Conservation (phyloP, 768 basidiomycete genomes). For the Filobasidium wieringae region DNA sequence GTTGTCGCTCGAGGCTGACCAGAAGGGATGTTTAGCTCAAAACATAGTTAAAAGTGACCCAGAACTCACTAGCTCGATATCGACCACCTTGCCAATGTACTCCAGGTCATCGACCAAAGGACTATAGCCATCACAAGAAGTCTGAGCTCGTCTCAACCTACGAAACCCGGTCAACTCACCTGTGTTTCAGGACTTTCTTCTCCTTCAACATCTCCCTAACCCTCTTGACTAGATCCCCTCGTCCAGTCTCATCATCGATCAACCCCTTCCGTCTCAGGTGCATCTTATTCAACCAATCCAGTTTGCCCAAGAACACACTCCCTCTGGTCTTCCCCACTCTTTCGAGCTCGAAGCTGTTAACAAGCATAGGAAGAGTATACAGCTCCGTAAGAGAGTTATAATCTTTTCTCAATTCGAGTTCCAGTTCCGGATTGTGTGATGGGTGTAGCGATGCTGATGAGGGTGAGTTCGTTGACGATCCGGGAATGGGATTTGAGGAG, state of each 20-base stretch:
- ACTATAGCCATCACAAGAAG: slow-evolving; percentile 7
- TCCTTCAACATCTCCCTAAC: slow-evolving; percentile 34
- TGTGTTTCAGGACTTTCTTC: slow-evolving; percentile 23
- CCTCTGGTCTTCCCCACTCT: slow-evolving; percentile 70
- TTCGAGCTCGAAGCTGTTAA: slow-evolving; percentile 65
- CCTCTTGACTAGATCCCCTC: slow-evolving; percentile 48
- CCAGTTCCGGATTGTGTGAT: neutral
- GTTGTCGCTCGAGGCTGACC: slow-evolving; percentile 9
- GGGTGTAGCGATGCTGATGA: neutral
- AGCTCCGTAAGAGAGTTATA: slow-evolving; percentile 15
- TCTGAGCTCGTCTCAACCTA: neutral
- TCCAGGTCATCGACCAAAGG: slow-evolving; percentile 31
- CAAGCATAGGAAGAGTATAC: slow-evolving; percentile 49
- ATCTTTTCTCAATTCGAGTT: neutral
- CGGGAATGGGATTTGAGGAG: neutral
- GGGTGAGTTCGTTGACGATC: neutral
- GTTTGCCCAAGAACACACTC: slow-evolving; percentile 64
- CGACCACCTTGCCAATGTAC: slow-evolving; percentile 56
- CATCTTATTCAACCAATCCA: slow-evolving; percentile 79
- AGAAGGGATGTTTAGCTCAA: neutral
- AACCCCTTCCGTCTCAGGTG: slow-evolving; percentile 54
- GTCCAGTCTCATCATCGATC: slow-evolving; percentile 7
- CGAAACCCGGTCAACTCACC: neutral
- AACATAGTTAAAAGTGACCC: neutral
- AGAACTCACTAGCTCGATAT: slow-evolving; percentile 38